Conservation (phyloP, 75 land plant genomes). For the Adiantum capillusveneris region DNA sequence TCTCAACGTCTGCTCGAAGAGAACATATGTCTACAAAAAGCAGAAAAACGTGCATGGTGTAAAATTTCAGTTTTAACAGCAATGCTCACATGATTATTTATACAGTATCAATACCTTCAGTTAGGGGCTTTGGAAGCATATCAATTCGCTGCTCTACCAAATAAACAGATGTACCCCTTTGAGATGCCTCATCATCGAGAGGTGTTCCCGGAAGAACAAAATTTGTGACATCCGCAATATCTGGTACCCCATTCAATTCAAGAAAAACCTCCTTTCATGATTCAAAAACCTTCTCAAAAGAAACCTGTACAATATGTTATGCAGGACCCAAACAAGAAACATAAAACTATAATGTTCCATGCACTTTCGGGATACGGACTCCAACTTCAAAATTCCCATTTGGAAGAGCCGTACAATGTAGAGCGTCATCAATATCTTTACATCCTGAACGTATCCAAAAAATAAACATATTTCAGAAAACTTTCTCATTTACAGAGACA, state of each 20-base stretch:
- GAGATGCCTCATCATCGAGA: slow-evolving; percentile 88
- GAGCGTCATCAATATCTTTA: slow-evolving; percentile 98
- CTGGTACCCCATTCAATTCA: no score
- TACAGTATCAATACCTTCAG: slow-evolving; percentile 57
- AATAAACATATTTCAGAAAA: no score
- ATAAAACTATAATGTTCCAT: no score
- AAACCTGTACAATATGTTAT: no score
- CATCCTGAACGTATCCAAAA: no score
- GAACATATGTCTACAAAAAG: slow-evolving; percentile 82
- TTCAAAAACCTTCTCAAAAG: no score
- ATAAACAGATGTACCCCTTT: slow-evolving; percentile 94
- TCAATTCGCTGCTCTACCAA: slow-evolving; percentile 96
- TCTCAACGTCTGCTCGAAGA: slow-evolving; percentile 84
- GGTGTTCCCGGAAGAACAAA: slow-evolving; percentile 92
- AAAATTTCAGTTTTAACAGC: no score
- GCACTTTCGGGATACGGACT: slow-evolving; percentile 81
- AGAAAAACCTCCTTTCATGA: no score
- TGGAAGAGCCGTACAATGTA: slow-evolving; percentile 73
- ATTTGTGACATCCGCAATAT: slow-evolving; percentile 98
- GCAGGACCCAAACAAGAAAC: no score
- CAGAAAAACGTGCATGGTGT: slow-evolving; percentile 3
- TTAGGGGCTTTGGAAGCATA: slow-evolving; percentile 99
- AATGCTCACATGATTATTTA: no score
- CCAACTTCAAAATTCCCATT: slow-evolving; percentile 94
- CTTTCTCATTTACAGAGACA: no score